Conservation (phyloP, 1,139 yeast genomes). For the Lizanozyma gosingica region DNA sequence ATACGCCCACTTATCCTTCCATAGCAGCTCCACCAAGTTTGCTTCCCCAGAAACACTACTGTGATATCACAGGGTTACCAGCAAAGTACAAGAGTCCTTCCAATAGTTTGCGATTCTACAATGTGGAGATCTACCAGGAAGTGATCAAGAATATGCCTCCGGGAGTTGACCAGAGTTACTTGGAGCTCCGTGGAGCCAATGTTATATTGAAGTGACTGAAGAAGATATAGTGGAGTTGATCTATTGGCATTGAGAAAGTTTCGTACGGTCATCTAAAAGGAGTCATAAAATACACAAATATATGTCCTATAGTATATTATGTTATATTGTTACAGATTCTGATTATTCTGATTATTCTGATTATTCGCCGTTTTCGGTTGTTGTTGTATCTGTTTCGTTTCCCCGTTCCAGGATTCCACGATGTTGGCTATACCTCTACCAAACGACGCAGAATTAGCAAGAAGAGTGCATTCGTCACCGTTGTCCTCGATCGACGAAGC, state of each 20-base stretch:
- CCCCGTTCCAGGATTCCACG: slow-evolving; percentile 24
- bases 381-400: neutral
- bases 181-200: slow-evolving; percentile 82
- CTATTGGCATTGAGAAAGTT: slow-evolving; percentile 2
- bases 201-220: slow-evolving; percentile 63
- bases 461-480: slow-evolving; percentile 17
- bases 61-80: slow-evolving; percentile 88
- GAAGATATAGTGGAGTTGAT: slow-evolving; percentile 6
- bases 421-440: slow-evolving; percentile 27
- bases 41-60: slow-evolving; percentile 72
- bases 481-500: slow-evolving; percentile 20
- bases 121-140: slow-evolving; percentile 74
- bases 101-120: slow-evolving; percentile 70
- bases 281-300: neutral
- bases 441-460: slow-evolving; percentile 24
- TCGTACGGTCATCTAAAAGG: neutral
- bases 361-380: neutral
- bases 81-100: slow-evolving; percentile 72
- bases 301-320: slow-evolving; percentile 5
- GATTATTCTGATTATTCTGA: neutral
- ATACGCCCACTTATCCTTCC: slow-evolving; percentile 51
- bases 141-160: slow-evolving; percentile 75
- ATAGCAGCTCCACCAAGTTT: slow-evolving; percentile 85
- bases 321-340: slow-evolving; percentile 2
- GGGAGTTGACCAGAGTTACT: slow-evolving; percentile 89